A percentile compares a stretch with the other conserved stretches of the same genome.
Conservation (phyloP, 345 rosid genomes). For the Eutrema heterophyllum region DNA sequence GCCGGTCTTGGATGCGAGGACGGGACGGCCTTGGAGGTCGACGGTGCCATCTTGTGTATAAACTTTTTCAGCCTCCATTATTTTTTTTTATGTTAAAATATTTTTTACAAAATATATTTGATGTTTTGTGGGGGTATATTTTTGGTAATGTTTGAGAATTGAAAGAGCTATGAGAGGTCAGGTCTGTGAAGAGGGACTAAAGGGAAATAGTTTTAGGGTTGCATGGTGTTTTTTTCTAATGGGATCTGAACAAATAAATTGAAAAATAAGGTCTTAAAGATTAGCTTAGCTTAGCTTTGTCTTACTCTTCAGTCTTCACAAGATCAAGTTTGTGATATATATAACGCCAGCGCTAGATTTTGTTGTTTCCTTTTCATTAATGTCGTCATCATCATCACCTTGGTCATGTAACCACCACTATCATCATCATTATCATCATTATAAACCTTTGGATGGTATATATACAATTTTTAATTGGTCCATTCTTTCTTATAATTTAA, state of each 20-base stretch:
- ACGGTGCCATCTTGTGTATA: constrained; percentile 81
- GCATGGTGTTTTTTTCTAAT: neutral
- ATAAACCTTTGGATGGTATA: constrained; percentile 7
- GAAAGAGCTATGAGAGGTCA: constrained; percentile 15
- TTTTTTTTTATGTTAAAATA: neutral
- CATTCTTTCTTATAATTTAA: neutral
- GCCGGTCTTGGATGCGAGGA: constrained; percentile 60
- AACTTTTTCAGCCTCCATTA: constrained; percentile 52
- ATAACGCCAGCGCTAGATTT: constrained; percentile 28
- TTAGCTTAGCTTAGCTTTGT: constrained; percentile 5
- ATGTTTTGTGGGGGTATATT: neutral
- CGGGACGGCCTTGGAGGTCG: constrained; percentile 71
- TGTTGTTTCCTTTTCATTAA: constrained; percentile 24
- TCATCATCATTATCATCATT: constrained; percentile 3
- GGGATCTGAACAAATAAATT: neutral
- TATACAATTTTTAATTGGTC: constrained; percentile 14
- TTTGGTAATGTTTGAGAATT: neutral
- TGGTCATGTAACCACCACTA: constrained; percentile 20
- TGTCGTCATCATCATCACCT: constrained; percentile 21
- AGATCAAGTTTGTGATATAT: constrained; percentile 29
- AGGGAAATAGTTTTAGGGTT: constrained; percentile 19
- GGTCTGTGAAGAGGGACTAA: constrained; percentile 10
- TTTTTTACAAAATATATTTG: neutral
- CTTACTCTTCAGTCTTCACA: constrained; percentile 19
- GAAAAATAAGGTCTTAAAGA: constrained; percentile 7